phyloP scores from a whole-genome alignment of 2,329 filamentous ascomycete genomes.

The Penicillium occitanis region DNA sequence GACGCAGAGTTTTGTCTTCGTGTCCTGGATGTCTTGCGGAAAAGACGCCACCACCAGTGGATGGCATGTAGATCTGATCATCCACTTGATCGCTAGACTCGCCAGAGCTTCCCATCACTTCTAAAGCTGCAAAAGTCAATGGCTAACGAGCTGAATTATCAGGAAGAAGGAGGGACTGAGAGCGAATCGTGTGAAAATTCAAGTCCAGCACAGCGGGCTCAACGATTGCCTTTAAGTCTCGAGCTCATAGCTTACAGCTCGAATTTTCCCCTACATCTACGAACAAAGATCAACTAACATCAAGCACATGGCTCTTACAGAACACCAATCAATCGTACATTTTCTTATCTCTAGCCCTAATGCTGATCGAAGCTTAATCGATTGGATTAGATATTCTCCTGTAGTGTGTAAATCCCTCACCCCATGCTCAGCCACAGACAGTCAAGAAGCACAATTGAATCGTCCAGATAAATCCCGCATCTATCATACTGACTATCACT shows the following conservation, averaged over 20 bases:
- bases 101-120: background rate
- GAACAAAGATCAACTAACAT: background rate
- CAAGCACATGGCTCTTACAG: background rate
- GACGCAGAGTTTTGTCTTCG: background rate
- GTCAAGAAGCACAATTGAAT: background rate
- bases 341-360: background rate
- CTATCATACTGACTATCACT: background rate
- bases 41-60: slow-evolving; percentile 16
- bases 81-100: slow-evolving; percentile 5
- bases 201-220: background rate
- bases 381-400: slow-evolving; percentile 9
- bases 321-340: background rate
- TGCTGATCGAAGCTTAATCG: background rate
- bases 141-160: background rate
- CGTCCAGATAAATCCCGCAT: slow-evolving; percentile 13
- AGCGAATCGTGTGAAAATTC: background rate
- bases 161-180: background rate
- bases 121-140: background rate
- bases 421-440: background rate
- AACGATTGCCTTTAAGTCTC: slow-evolving; percentile 2
- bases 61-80: slow-evolving; percentile 12
- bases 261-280: background rate
- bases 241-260: background rate
- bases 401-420: slow-evolving; percentile 7
- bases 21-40: slow-evolving; percentile 1